Evolutionary conservation across 2,329 filamentous ascomycete species (phyloP), one percentile per base, ranked within the genome.

Genomic region (Cladosporium oxysporum): DNA sequence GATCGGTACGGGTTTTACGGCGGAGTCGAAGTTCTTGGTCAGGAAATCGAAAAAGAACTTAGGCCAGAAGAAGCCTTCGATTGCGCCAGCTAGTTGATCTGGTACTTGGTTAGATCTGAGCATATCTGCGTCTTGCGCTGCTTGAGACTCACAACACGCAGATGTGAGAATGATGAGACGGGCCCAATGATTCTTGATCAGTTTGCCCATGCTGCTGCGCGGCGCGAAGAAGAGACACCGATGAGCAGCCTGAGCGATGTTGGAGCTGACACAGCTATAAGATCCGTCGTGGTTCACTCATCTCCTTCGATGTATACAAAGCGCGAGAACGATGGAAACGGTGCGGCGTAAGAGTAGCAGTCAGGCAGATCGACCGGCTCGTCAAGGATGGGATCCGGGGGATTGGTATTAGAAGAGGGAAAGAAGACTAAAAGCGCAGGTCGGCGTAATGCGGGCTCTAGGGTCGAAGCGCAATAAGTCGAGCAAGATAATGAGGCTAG

Each of bases 141-240:
- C 58, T 58, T 37, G 49, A 59, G 52, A 79, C 84, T 63, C 87
- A 93, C 91, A 93, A 66, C 83, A 79, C 72, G 92, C 90, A 44
- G 95, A 92, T 31, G 91, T 92, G 77, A 99, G 83, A 79, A 96
- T 86, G 76, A 99, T 95, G 75, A 99, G 89, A 68, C 95, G 90
- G 72, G 93, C 95, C 92, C 92, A 97, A 84, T 99, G 95, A 83
- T 98, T 98, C 86, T 99, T 99, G 83, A 99, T 98, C 77, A 99
- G 89, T 81, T 90, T 95, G 80, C 95, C 95, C 95, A 99, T 99
- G 61, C 57, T 65, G 71, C 70, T 80, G 69, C 50, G 58, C 66
- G 50, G 59, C 58, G 66, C 59, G 47, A 44, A 26, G 44, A 47
- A 23, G 21, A 29, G 28, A 52, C 29, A 33, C 47, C 37, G 26